Percentiles rank a stretch among this genome's conserved stretches.
phyloP scores from a whole-genome alignment of 2,329 filamentous ascomycete species.

The Epichloe sylvatica region DNA sequence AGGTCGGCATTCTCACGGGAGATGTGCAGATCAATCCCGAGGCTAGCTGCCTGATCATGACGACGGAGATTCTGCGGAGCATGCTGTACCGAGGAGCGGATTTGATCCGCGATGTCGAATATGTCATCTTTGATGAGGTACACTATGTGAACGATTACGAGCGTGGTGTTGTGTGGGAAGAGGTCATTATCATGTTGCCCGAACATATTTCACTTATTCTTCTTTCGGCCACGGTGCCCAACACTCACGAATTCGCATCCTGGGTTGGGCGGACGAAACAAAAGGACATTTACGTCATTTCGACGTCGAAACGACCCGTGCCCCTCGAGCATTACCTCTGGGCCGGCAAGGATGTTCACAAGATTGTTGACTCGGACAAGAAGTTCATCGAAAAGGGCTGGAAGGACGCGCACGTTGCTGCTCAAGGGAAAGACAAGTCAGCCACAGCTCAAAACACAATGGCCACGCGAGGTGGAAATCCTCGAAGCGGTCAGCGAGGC shows the following conservation, averaged over 20 bases:
- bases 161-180: conserved; percentile 95
- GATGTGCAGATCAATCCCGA: conserved; percentile 97
- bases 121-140: conserved; percentile 97
- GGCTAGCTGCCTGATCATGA: conserved; percentile 98
- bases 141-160: conserved; percentile 97
- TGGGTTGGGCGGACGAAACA: conserved; percentile 98
- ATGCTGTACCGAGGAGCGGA: conserved; percentile 97
- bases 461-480: conserved; percentile 24
- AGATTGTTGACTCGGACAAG: conserved; percentile 89
- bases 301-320: conserved; percentile 86
- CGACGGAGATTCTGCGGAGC: conserved; percentile 90
- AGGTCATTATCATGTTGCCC: conserved; percentile 98
- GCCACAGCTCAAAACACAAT: conserved; percentile 24
- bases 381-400: conserved; percentile 83
- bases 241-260: conserved; percentile 93
- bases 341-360: conserved; percentile 84
- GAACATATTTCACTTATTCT: conserved; percentile 93
- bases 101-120: conserved; percentile 91
- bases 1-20: conserved; percentile 91
- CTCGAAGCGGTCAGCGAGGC: conserved; percentile 22
- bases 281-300: conserved; percentile 98
- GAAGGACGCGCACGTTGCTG: conserved; percentile 78
- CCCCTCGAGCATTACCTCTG: conserved; percentile 93
- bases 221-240: conserved; percentile 90
- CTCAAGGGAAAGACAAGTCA: conserved; percentile 73